Conservation (phyloP, 257 asterid species). For the Fraxinus pennsylvanica region DNA sequence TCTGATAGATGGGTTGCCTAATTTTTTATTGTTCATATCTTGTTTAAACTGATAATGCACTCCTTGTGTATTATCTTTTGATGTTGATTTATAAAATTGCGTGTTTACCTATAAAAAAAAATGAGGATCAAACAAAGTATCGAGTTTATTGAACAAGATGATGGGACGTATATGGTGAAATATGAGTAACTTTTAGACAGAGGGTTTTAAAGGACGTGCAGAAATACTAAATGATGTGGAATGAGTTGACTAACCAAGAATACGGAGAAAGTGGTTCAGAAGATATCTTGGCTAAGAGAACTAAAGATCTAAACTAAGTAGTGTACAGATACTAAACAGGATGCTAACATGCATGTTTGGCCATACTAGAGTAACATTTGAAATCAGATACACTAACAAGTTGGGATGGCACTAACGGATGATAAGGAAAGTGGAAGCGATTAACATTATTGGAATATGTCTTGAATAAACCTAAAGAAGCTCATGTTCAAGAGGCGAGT, state of each 20-base stretch:
- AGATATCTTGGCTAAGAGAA: neutral
- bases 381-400: neutral
- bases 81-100: too few species aligned
- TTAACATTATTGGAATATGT: neutral
- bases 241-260: neutral
- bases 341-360: neutral
- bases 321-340: neutral
- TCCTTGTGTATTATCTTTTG: too few species aligned
- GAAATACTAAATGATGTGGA: neutral
- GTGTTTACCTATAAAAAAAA: too few species aligned
- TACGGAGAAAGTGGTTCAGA: neutral
- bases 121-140: too few species aligned
- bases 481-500: neutral
- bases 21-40: neutral
- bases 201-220: neutral
- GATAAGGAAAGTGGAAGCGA: neutral
- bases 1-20: too few species aligned
- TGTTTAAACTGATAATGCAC: too few species aligned
- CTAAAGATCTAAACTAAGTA: neutral
- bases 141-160: neutral
- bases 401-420: neutral
- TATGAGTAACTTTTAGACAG: neutral
- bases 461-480: neutral
- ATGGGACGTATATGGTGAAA: neutral
- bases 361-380: neutral